Conservation (phyloP, 1,284 basidiomycete genomes). For the Cutaneotrichosporon sp. region DNA sequence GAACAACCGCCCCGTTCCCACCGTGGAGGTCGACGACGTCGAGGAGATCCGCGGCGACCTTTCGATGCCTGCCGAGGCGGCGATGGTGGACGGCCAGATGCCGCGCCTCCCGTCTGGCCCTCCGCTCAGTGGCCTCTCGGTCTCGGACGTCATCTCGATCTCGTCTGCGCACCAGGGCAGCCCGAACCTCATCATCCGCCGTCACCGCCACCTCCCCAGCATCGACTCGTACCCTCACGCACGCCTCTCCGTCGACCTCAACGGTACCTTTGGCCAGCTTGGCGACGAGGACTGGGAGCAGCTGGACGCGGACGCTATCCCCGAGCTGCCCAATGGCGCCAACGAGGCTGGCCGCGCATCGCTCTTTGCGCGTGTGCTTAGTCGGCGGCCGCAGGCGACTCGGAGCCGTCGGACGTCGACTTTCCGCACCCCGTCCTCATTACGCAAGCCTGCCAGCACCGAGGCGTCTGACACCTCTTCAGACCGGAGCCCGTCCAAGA, state of each 20-base stretch:
- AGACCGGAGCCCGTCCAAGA: conserved; percentile 15
- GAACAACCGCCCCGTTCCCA: neutral
- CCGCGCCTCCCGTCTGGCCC: conserved; percentile 20
- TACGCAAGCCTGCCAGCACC: conserved; percentile 15
- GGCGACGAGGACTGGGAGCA: conserved; percentile 46
- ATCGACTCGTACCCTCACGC: conserved; percentile 25
- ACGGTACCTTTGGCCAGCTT: conserved; percentile 37
- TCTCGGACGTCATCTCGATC: conserved; percentile 26
- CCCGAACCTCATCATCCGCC: conserved; percentile 25
- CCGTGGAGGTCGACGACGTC: conserved; percentile 5
- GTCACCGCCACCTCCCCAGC: conserved; percentile 23
- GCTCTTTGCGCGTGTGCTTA: conserved; percentile 32
- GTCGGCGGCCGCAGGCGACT: conserved; percentile 31
- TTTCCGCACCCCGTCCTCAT: conserved; percentile 21
- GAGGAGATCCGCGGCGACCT: conserved; percentile 6
- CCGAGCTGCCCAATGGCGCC: conserved; percentile 34
- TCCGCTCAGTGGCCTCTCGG: conserved; percentile 21
- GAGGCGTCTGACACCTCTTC: conserved; percentile 26
- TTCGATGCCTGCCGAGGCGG: conserved; percentile 1
- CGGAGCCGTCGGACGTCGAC: conserved; percentile 21
- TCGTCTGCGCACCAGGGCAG: conserved; percentile 15
- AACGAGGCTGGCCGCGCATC: conserved; percentile 22
- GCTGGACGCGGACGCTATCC: conserved; percentile 21
- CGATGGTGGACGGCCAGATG: neutral
- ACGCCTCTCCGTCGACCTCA: conserved; percentile 41